Conservation (phyloP, 2,329 filamentous ascomycete species). For the Colletotrichum abscissum region DNA sequence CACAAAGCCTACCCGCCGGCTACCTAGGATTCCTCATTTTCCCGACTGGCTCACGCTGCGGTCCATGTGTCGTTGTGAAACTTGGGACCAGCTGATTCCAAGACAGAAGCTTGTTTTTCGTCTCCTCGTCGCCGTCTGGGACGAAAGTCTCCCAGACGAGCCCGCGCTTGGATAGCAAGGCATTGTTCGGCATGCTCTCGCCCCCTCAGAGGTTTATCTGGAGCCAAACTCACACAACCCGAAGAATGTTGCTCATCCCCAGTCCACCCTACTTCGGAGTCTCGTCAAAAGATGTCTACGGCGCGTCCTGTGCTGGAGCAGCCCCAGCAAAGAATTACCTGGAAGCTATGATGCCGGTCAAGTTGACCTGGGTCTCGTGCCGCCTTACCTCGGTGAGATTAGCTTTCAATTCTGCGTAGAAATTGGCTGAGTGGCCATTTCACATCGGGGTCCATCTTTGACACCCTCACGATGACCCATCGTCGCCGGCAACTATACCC, state of each 20-base stretch:
- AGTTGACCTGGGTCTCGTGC: neutral
- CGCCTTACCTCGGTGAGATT: neutral
- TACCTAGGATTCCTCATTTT: neutral
- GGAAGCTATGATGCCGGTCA: neutral
- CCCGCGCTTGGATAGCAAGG: neutral
- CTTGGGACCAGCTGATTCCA: conserved; percentile 18
- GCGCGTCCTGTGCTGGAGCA: neutral
- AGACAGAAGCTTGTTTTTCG: conserved; percentile 21
- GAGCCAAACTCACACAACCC: neutral
- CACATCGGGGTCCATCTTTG: neutral
- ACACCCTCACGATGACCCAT: neutral
- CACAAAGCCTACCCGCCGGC: neutral
- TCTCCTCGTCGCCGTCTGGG: neutral
- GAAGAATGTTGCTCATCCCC: no score
- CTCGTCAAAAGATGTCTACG: neutral
- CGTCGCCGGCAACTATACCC: neutral
- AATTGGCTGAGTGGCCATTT: neutral
- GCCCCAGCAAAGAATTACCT: neutral
- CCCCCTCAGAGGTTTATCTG: neutral
- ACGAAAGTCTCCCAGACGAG: neutral
- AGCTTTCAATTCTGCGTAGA: no score
- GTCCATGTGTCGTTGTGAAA: conserved; percentile 14
- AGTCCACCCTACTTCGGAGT: neutral
- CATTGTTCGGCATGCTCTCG: neutral
- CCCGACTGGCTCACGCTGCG: neutral